These are phyloP conservation scores for Stentor coeruleus DNA, from an alignment of 73 alveolate genomes.

Conservation along the genomic window DNA sequence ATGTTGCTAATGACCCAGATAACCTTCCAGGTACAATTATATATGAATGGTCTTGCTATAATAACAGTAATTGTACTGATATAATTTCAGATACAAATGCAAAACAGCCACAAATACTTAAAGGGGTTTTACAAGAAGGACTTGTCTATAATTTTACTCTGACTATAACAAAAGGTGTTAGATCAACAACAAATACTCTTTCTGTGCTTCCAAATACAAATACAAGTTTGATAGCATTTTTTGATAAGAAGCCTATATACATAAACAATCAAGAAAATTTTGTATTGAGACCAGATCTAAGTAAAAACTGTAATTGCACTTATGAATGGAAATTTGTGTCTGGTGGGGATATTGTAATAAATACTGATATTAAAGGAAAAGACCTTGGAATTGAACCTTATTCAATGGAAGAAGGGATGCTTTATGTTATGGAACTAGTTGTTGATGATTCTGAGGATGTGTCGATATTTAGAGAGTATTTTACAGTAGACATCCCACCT, in stretches of 20 bases:
- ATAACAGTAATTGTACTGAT: neutral
- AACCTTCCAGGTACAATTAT: neutral
- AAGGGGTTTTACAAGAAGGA: neutral
- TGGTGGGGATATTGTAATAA: neutral
- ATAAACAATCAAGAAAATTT: constrained; percentile 14
- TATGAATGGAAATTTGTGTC: neutral
- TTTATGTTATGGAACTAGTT: neutral
- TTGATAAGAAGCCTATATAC: neutral
- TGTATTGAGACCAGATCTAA: neutral
- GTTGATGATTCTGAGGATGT: neutral
- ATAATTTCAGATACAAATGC: neutral
- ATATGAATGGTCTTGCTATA: neutral
- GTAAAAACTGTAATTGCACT: neutral
- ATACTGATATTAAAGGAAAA: neutral
- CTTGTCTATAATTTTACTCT: neutral
- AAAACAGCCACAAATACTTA: neutral
- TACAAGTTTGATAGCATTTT: neutral
- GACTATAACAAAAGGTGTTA: neutral
- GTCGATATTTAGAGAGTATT: neutral
- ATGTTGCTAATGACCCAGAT: neutral
- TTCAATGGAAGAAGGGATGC: neutral
- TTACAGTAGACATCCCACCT: neutral
- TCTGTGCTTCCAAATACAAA: neutral
- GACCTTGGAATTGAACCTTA: neutral
- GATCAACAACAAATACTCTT: neutral